phyloP scores from a whole-genome alignment of 805 yeast genomes.

The Myxozyma mucilagina region DNA sequence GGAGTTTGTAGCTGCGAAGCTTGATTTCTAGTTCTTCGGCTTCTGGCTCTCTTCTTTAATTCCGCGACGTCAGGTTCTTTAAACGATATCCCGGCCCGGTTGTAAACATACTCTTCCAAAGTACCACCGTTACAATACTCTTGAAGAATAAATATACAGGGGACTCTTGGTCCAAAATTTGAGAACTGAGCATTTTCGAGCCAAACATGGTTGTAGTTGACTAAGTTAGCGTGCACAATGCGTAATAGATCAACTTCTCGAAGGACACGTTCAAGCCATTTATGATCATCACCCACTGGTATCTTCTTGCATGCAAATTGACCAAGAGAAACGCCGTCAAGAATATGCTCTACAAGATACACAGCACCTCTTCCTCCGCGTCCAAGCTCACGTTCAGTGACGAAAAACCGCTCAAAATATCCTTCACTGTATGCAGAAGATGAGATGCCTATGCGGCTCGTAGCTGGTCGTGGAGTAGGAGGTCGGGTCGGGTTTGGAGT shows the following conservation, averaged over 20 bases:
- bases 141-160: slow-evolving; percentile 77
- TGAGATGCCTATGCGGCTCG: slow-evolving; percentile 42
- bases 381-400: slow-evolving; percentile 61
- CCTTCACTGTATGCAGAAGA: slow-evolving; percentile 73
- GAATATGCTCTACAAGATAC: slow-evolving; percentile 76
- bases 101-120: slow-evolving; percentile 62
- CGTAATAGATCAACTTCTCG: slow-evolving; percentile 73
- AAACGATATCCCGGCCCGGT: slow-evolving; percentile 31
- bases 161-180: slow-evolving; percentile 58
- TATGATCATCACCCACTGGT: slow-evolving; percentile 74
- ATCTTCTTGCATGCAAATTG: slow-evolving; percentile 82
- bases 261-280: slow-evolving; percentile 67
- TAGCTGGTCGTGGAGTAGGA: not conserved
- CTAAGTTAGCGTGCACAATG: slow-evolving; percentile 60
- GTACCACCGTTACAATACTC: slow-evolving; percentile 91
- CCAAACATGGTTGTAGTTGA: slow-evolving; percentile 91
- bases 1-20: not conserved
- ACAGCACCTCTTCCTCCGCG: slow-evolving; percentile 86
- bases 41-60: slow-evolving; percentile 41
- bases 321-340: slow-evolving; percentile 71
- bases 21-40: not conserved
- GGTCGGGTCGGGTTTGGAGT: not conserved
- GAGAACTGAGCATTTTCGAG: slow-evolving; percentile 62
- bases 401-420: slow-evolving; percentile 68
- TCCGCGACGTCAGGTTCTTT: slow-evolving; percentile 40